Conservation (phyloP, 352 stramenopile genomes). For the Globisporangium irregulare region DNA sequence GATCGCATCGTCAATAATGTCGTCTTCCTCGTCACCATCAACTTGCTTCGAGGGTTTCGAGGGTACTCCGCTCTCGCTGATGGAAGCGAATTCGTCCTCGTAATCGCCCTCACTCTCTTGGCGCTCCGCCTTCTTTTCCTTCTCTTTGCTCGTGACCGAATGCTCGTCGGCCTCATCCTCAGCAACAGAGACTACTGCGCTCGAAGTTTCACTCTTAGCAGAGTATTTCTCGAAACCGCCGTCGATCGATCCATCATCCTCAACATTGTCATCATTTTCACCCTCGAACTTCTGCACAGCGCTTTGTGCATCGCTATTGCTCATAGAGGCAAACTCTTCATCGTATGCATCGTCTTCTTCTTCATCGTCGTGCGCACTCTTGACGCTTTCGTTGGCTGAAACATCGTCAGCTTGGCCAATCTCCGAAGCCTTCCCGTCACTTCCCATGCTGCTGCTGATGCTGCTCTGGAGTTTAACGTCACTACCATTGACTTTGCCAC, state of each 20-base stretch:
- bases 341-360: conserved; percentile 11
- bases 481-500: conserved; percentile 5
- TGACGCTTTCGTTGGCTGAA: background rate
- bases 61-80: conserved; percentile 8
- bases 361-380: background rate
- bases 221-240: conserved; percentile 8
- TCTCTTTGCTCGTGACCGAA: conserved; percentile 5
- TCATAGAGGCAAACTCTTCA: conserved; percentile 13
- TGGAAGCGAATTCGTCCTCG: conserved; percentile 17
- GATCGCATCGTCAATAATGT: background rate
- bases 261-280: background rate
- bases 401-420: background rate
- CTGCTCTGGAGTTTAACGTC: conserved; percentile 1
- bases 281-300: background rate
- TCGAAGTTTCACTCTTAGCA: background rate
- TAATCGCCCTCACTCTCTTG: conserved; percentile 13
- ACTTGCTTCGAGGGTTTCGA: background rate
- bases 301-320: background rate
- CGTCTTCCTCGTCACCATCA: background rate
- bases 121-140: background rate
- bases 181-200: background rate
- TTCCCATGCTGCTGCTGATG: background rate
- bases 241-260: background rate
- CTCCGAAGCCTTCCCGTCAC: conserved; percentile 9
- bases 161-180: background rate